Percentiles rank a stretch among this genome's conserved stretches.
These are phyloP conservation scores for Xylaria sp. DNA, from an alignment of 2,329 filamentous ascomycete genomes.

Conservation along the genomic window DNA sequence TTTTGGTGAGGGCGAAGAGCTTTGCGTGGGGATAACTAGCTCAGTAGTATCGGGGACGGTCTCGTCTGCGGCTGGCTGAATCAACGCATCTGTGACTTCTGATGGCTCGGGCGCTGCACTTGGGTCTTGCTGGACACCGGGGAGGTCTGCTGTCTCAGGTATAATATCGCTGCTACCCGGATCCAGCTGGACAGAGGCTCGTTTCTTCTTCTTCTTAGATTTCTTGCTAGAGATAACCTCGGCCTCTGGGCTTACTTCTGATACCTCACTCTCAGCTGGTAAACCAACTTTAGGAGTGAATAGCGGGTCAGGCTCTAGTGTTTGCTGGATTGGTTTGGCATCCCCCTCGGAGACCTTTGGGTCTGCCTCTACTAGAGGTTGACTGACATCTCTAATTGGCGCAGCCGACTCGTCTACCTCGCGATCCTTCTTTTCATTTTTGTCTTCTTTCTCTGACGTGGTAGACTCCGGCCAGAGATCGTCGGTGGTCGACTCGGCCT, in stretches of 20 bases:
- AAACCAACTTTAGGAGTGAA: neutral
- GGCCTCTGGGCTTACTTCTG: slow-evolving; percentile 24
- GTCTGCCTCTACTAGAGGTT: slow-evolving; percentile 21
- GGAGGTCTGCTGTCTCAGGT: slow-evolving; percentile 29
- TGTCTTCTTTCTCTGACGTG: slow-evolving; percentile 40
- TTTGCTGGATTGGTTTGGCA: slow-evolving; percentile 24
- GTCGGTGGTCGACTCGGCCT: slow-evolving; percentile 30
- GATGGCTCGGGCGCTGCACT: slow-evolving; percentile 9
- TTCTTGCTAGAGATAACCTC: slow-evolving; percentile 39
- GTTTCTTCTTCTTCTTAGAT: slow-evolving; percentile 44
- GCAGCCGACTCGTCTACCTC: slow-evolving; percentile 30
- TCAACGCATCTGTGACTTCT: slow-evolving; percentile 24
- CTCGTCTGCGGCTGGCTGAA: slow-evolving; percentile 12
- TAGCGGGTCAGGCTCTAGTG: slow-evolving; percentile 9
- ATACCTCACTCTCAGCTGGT: slow-evolving; percentile 13
- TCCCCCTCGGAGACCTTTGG: slow-evolving; percentile 22
- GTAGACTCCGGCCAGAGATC: slow-evolving; percentile 32
- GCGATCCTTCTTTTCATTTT: slow-evolving; percentile 38
- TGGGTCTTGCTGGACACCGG: slow-evolving; percentile 23
- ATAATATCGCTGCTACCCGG: slow-evolving; percentile 25
- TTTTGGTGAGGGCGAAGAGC: slow-evolving; percentile 22
- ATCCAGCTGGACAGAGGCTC: slow-evolving; percentile 37
- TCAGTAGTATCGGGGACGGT: neutral
- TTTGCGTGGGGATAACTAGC: slow-evolving; percentile 19
- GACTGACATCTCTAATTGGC: slow-evolving; percentile 25